Evolutionary conservation across 495 filamentous ascomycete genomes (phyloP), one percentile per base, ranked within the genome.

Genomic region (Daldinia bambusicola): DNA sequence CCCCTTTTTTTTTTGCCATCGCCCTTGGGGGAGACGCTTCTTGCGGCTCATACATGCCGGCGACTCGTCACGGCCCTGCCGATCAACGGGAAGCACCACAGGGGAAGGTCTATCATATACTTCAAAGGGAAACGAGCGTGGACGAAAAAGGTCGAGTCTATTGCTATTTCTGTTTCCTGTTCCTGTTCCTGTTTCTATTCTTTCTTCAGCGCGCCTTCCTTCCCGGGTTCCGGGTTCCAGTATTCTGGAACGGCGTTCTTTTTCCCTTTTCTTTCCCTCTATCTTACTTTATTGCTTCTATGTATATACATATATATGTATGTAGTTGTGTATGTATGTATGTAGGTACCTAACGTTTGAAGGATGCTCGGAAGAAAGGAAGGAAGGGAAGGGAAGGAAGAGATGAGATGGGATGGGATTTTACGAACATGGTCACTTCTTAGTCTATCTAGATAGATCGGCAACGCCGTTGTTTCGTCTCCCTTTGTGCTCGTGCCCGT

Each of bases 51-150:
- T 10, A 36, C 60, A 61, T n/a, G n/a, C n/a, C n/a, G n/a, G n/a
- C n/a, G n/a, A 72, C 70, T 61, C 70, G 70, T 58, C 40, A 50
- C 50, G 55, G 38, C 65, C 70, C 61, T 72, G 70, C 60, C 70
- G 70, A 72, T 72, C 70, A 66, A 50, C 61, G 57, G 62, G 41
- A 69, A 61, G 3, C 26, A 26, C 26, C 55, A 41, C 55, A 14
- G 61, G 59, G 70, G 6, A 26, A 2, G 6, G 34, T 37, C 53
- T 67, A 74, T 74, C 71, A 70, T 63, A 41, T 72, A 66, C 71
- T 69, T 70, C 62, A 74, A 63, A 63, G 38, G 71, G 71, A 62
- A 73, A 69, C 34, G 34, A 5, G 34, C 1, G 2, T 36, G 55
- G 38, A 64, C 64, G 60, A 71, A 52, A 51, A 50, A 51, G 36